Evolutionary conservation across 1,139 yeast genomes (phyloP), one percentile per base, ranked within the genome.

Genomic region (Scheffersomyces stambukii): DNA sequence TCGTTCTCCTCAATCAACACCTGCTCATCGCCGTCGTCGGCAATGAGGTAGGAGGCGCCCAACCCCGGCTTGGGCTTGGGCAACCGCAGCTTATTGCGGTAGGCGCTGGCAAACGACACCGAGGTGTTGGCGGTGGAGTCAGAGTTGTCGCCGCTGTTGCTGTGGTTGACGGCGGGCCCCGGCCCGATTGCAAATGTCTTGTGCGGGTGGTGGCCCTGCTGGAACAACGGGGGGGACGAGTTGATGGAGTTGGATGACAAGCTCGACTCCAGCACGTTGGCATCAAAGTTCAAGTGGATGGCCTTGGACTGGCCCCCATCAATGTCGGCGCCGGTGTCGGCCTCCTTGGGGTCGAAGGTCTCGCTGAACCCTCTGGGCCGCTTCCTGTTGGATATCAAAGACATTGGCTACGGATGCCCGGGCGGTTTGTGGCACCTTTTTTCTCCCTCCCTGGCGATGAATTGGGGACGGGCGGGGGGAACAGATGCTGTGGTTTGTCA

Each of bases 341-440:
- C 25, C 19, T 24, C 11, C 25, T 12, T 12, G 27, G 21, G 43
- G 35, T 56, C 65, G 39, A 63, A 60, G 20, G 59, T 52, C 33
- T 60, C 72, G 40, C 70, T 61, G 41, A 66, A 63, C 18, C 71
- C 72, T 46, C 74, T 58, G 22, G 74, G 72, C 40, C 74, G 52
- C 38, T 67, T 67, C 38, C 74, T 47, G 42, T 66, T 66, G 21
- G 65, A 50, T 16, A 64, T 59, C 38, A 60, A 33, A 8, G 64
- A 57, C 64, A 50, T 51, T 10, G 10, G 9, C 13, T 12, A 23
- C 13, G 23, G 16, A 13, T 5, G 11, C 23, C 13, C 23, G 14
- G 14, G 14, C n/a, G n/a, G n/a, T n/a, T n/a, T n/a, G n/a, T n/a
- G n/a, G n/a, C n/a, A n/a, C n/a, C n/a, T n/a, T n/a, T n/a, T n/a